These are phyloP conservation scores for Viridothelium virens DNA, from an alignment of 495 filamentous ascomycete species.

Conservation along the genomic window DNA sequence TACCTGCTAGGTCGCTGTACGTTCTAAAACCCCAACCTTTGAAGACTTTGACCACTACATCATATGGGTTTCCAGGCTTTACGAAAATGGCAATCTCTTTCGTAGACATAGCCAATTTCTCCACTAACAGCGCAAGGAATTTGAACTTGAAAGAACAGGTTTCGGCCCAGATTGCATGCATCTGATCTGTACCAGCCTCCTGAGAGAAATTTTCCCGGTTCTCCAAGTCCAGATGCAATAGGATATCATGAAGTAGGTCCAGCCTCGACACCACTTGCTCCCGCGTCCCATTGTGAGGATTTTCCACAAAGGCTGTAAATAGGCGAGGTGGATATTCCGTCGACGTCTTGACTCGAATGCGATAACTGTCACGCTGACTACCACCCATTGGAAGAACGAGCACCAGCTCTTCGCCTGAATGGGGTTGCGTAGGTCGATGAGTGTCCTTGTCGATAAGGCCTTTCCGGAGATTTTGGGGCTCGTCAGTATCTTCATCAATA, in stretches of 20 bases:
- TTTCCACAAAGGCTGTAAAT: not conserved
- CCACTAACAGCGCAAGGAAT: not conserved
- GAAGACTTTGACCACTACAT: not conserved
- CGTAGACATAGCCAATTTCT: not conserved
- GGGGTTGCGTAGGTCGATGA: not conserved
- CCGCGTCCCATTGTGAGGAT: not conserved
- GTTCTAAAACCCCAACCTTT: not conserved
- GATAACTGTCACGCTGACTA: not conserved
- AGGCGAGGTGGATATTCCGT: not conserved
- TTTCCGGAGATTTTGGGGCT: not conserved
- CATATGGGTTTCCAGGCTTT: not conserved
- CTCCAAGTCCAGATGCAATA: not conserved
- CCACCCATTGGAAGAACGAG: not conserved
- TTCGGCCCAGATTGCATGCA: not conserved
- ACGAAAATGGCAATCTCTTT: slow-evolving; percentile 1
- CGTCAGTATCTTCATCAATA: not conserved
- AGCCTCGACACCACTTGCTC: not conserved
- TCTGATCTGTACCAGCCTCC: not conserved
- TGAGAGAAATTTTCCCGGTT: not conserved
- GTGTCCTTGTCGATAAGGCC: no score
- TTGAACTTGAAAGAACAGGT: not conserved
- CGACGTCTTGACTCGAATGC: not conserved
- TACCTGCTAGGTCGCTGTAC: not conserved
- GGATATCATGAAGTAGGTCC: not conserved
- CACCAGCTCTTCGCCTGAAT: not conserved